Base-by-base conservation (phyloP, 2,329 filamentous ascomycete species). In the Chlorencoelia australis region DNA sequence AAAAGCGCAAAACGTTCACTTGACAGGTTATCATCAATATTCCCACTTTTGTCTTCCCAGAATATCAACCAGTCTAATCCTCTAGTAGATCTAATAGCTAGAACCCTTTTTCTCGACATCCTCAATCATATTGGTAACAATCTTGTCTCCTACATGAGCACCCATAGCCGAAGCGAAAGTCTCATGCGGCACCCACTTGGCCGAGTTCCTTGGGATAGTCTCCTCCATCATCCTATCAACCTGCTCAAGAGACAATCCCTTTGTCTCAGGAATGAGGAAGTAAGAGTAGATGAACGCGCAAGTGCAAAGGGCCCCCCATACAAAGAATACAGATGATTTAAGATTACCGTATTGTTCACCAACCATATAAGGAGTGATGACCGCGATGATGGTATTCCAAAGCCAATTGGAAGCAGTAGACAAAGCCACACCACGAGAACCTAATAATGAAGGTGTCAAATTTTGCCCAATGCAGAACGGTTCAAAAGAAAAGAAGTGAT, bases 331-430 rank as follows among this genome's bases (percentile, higher is more conserved):
- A 13, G 46, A 46, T 4, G 47, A 33, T 1, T 38, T 34, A 5
- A 50, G 30, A 33, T 52, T 73, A 62, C 30, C 36, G 15, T 39
- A 34, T 4, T 39, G 22, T 14, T 72, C 61, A 43, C 73, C 64
- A 20, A 81, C 70, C 59, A 83, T 74, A 67, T 79, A 83, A 8
- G 79, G 79, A 3, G 74, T 81, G 58, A 85, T 80, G 57, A 84
- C 70, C 38, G 73, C 68, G 46, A 75, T 73, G 54, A 67, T 67
- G 60, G 77, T 85, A 67, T 86, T 89, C 69, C 83, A 89, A 41
- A 89, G 71, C 85, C 85, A 93, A 72, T 93, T 93, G 54, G 78
- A 84, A 35, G 85, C 82, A 4, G 85, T 93, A 25, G 83, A 87
- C 27, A 94, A 69, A 51, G 74, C 84, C 40, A 94, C 83, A 63